Conservation (phyloP, 1,139 yeast species). For the Lodderomyces orthopsilosis region DNA sequence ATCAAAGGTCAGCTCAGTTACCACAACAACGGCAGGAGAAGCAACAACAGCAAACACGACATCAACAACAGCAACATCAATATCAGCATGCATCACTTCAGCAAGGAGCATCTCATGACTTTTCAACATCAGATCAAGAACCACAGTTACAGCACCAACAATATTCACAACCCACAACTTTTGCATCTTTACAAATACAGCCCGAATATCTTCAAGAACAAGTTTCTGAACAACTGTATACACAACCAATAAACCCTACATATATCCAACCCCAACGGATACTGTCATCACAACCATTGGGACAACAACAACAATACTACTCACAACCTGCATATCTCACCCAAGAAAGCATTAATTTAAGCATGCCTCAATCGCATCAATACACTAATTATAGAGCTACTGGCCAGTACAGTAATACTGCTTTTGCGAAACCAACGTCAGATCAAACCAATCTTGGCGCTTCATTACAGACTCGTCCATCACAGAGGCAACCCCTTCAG, state of each 20-base stretch:
- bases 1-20: slow-evolving; percentile 2
- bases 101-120: background rate
- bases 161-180: background rate
- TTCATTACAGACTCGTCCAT: slow-evolving; percentile 4
- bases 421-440: slow-evolving; percentile 3
- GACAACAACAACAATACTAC: background rate
- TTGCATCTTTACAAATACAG: background rate
- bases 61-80: slow-evolving; percentile 1
- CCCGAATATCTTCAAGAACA: background rate
- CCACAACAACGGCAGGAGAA: slow-evolving; percentile 1
- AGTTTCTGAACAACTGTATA: background rate
- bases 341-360: background rate
- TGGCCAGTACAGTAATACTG: background rate
- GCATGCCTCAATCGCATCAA: background rate
- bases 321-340: slow-evolving; percentile 1
- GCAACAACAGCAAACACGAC: slow-evolving; percentile 2
- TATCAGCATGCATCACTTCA: background rate
- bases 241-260: background rate
- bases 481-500: slow-evolving; percentile 11
- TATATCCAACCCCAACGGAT: background rate
- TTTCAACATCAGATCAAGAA: background rate
- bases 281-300: background rate
- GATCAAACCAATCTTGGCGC: slow-evolving; percentile 2
- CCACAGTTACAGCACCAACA: slow-evolving; percentile 1
- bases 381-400: background rate